Evolutionary conservation across 768 basidiomycete genomes (phyloP).

Genomic region (Tricholomella constricta): DNA sequence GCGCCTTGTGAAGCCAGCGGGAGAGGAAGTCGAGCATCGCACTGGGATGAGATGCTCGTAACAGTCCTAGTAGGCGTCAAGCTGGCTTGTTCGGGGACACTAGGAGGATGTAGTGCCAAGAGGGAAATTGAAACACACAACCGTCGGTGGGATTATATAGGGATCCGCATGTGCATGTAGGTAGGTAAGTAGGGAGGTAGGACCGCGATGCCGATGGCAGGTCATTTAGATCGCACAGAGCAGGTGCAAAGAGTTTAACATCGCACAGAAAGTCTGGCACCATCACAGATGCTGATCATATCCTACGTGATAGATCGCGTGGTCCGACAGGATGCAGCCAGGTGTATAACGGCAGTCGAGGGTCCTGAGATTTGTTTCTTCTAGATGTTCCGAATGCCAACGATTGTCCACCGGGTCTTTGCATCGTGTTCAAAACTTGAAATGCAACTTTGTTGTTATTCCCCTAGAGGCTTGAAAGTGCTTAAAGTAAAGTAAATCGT

Average conservation of each 20-base stretch:
- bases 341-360: constrained; percentile 3
- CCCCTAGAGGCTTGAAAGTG: too few relatives aligned
- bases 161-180: neutral
- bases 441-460: too few relatives aligned
- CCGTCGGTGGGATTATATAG: constrained; percentile 18
- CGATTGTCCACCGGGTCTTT: too few relatives aligned
- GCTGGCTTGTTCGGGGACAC: constrained; percentile 1
- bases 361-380: neutral
- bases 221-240: constrained; percentile 1
- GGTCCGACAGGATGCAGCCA: constrained; percentile 10
- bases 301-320: neutral
- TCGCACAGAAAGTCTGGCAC: neutral
- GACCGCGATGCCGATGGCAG: constrained; percentile 20
- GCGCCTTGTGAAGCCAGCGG: constrained; percentile 22
- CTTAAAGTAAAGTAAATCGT: too few relatives aligned
- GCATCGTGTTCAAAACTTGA: too few relatives aligned
- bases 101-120: constrained; percentile 12
- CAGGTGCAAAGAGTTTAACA: constrained; percentile 10
- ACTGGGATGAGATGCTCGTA: neutral
- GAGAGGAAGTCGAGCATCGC: constrained; percentile 31
- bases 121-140: constrained; percentile 12
- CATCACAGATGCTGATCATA: neutral
- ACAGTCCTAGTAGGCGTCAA: constrained; percentile 12
- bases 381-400: neutral
- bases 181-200: constrained; percentile 12